Evolutionary conservation across 2,329 filamentous ascomycete species (phyloP).

Genomic region (Aulographum hederae): DNA sequence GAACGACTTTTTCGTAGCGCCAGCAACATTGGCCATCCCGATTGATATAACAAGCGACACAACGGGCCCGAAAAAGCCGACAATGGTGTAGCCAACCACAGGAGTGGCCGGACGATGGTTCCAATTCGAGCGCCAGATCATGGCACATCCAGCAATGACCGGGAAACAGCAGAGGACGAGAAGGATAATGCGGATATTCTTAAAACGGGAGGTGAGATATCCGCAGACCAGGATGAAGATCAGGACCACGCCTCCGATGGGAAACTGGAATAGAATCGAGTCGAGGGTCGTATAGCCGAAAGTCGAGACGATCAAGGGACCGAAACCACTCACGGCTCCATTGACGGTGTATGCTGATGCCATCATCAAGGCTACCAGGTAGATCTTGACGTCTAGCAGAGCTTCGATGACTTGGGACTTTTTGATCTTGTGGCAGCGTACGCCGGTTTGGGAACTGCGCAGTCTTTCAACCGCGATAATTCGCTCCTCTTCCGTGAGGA

Average conservation of each 20-base stretch:
- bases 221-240: slow-evolving; percentile 48
- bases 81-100: slow-evolving; percentile 53
- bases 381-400: slow-evolving; percentile 41
- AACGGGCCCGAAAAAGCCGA: slow-evolving; percentile 54
- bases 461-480: slow-evolving; percentile 47
- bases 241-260: slow-evolving; percentile 50
- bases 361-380: slow-evolving; percentile 50
- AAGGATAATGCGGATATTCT: slow-evolving; percentile 46
- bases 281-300: slow-evolving; percentile 48
- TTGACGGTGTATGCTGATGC: slow-evolving; percentile 53
- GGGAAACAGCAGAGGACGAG: slow-evolving; percentile 50
- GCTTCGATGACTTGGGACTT: slow-evolving; percentile 38
- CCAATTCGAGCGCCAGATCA: slow-evolving; percentile 56
- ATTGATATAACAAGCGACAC: slow-evolving; percentile 42
- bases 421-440: slow-evolving; percentile 44
- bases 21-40: slow-evolving; percentile 51
- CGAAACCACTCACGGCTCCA: slow-evolving; percentile 52
- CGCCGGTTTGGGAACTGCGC: slow-evolving; percentile 42
- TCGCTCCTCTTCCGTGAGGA: slow-evolving; percentile 42
- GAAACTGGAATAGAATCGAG: slow-evolving; percentile 58
- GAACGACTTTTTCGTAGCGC: slow-evolving; percentile 61
- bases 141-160: slow-evolving; percentile 53
- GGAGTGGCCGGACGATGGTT: slow-evolving; percentile 44
- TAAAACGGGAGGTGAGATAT: slow-evolving; percentile 39
- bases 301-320: slow-evolving; percentile 52